Evolutionary conservation across 2,329 filamentous ascomycete genomes (phyloP), one percentile per base, ranked within the genome.

Genomic region (Pyrenochaeta sp.): DNA sequence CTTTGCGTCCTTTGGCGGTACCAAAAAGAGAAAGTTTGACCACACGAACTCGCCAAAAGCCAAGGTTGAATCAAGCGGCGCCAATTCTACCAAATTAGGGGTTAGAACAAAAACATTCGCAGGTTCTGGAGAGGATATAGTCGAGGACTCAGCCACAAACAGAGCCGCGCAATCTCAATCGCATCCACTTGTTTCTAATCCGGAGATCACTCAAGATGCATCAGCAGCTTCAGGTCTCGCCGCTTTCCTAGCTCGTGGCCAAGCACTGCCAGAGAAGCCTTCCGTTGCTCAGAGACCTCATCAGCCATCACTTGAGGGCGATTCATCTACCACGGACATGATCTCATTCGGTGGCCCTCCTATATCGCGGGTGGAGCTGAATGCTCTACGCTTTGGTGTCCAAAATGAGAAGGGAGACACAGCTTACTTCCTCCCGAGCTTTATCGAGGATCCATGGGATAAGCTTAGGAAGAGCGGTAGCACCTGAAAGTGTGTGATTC

Each of bases 371-470:
- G 58, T 58, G 15, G 72, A 76, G 40, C 59, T 81, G 24, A 69
- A 78, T 48, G 74, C 74, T 28, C 63, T 81, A n/a, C 66, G 74
- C 12, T 66, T 70, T 30, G 79, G 80, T 2, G 74, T 82, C 37
- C 75, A 74, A 50, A 80, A 82, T 60, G 76, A 79, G 57, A 78
- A 77, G 1, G 91, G 89, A 81, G 91, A 89, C 75, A 78, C 83
- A 39, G 87, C 83, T 36, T 91, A 91, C 74, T 93, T 92, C 74
- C 85, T 91, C 57, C 84, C 86, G 0, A 84, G 82, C 56, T 91
- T 89, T 60, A 86, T 91, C 66, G 83, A 88, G 72, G 91, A 93
- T 72, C 91, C 91, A 0, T 93, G 91, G 91, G 84, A 63, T 54
- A 70, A 43, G 27, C 40, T 71, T 3, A 44, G 27, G 2, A 54